Evolutionary conservation across 306 rosid genomes (phyloP).

Genomic region (Geum urbanum): DNA sequence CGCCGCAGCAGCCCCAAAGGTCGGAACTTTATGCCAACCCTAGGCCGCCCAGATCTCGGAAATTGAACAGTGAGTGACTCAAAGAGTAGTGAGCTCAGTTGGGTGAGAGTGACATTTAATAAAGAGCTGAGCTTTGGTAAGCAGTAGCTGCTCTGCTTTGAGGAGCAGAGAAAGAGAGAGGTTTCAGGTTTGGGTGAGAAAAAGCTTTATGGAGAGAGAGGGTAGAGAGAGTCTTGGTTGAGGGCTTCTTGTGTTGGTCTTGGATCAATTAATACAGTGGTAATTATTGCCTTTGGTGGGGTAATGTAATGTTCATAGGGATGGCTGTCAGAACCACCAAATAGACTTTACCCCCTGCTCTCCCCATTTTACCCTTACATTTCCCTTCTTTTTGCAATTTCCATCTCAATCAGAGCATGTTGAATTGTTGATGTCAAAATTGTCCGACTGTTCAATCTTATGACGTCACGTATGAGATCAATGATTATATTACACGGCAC

Average conservation of each 20-base stretch:
- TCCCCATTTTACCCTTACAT: not conserved
- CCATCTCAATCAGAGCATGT: too few species aligned
- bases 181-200: constrained; percentile 3
- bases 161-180: constrained; percentile 16
- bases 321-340: constrained; percentile 38
- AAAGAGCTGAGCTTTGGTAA: constrained; percentile 11
- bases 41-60: constrained; percentile 48
- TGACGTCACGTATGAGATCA: too few species aligned
- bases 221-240: constrained; percentile 17
- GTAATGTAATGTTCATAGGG: constrained; percentile 33
- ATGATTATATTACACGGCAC: too few species aligned
- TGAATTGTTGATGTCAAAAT: too few species aligned
- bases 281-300: constrained; percentile 36
- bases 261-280: constrained; percentile 32
- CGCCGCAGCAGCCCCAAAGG: constrained; percentile 25
- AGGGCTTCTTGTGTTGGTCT: constrained; percentile 24
- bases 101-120: constrained; percentile 27
- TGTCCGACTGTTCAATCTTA: too few species aligned
- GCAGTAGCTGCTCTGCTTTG: constrained; percentile 4
- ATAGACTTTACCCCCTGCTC: not conserved
- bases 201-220: constrained; percentile 17
- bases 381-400: not conserved
- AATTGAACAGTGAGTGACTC: constrained; percentile 4
- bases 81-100: constrained; percentile 19
- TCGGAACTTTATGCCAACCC: constrained; percentile 31